phyloP scores from a whole-genome alignment of 192 early-diverging fungal species.

The Chytriomyces confervae region DNA sequence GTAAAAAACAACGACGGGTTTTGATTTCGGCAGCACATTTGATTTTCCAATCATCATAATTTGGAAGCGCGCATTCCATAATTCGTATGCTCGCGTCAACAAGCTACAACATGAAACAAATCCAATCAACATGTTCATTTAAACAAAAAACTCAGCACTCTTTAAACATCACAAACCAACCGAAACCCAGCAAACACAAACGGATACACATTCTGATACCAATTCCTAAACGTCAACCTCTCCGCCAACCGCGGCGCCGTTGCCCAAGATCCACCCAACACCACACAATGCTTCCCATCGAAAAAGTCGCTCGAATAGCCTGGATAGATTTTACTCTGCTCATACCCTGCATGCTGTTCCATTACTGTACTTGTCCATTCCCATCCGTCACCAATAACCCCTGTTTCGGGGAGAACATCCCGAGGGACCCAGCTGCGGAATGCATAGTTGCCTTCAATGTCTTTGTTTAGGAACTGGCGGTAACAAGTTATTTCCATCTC shows the following conservation, averaged over 20 bases:
- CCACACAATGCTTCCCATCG: slow-evolving; percentile 81
- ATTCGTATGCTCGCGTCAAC: no score
- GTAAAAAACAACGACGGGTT: no score
- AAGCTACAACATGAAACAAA: no score
- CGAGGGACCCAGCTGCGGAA: slow-evolving; percentile 73
- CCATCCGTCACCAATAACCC: slow-evolving; percentile 68
- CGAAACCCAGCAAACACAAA: slow-evolving; percentile 85
- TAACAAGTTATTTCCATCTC: slow-evolving; percentile 69
- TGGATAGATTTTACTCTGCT: slow-evolving; percentile 73
- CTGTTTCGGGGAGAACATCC: slow-evolving; percentile 30
- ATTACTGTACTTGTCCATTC: slow-evolving; percentile 82
- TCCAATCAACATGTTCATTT: no score
- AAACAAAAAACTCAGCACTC: no score
- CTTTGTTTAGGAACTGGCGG: slow-evolving; percentile 27
- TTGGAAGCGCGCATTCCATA: no score
- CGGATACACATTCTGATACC: slow-evolving; percentile 88
- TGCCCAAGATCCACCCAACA: slow-evolving; percentile 87
- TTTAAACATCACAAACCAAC: slow-evolving; percentile 6
- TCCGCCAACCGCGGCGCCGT: slow-evolving; percentile 78
- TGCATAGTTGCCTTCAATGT: slow-evolving; percentile 66
- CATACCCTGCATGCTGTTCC: slow-evolving; percentile 65
- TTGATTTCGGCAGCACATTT: no score
- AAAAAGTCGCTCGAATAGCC: slow-evolving; percentile 93
- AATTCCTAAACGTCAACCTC: slow-evolving; percentile 81
- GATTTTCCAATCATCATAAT: no score